Evolutionary conservation across 495 filamentous ascomycete genomes (phyloP), one percentile per base, ranked within the genome.

Genomic region (Xylaria cubensis): DNA sequence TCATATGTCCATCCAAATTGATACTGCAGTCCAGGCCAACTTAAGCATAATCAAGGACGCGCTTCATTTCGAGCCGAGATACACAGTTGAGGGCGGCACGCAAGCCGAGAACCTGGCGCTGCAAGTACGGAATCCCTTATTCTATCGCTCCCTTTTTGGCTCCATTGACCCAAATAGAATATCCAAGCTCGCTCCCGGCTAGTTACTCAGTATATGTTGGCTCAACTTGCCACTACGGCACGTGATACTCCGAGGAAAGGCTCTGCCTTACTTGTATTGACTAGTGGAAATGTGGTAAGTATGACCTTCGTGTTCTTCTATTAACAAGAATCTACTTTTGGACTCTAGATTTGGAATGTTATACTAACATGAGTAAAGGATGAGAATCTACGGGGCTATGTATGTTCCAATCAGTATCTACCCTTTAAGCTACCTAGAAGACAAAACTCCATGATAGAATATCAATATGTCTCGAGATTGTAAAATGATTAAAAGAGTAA

Each of bases 121-220:
- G 12, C 51, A 55, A 17, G 42, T 46, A 46, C 4, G 42, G 13
- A 46, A 46, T 15, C 42, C 13, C 42, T 46, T 46, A 46, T 4
- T 46, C 2, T 46, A 46, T 17, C 42, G 5, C 42, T 17, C 12
- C 12, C 0, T 15, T 17, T 46, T 46, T 17, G 17, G 17, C 42
- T 46, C 9, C 17, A 46, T 17, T 46, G 17, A 46, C 42, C 42
- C 12, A 46, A 46, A 46, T 46, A 46, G 75, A 95, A 94, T 75
- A 89, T 97, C 24, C 94, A 97, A 77, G 93, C 94, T 3, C 84
- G 94, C 2, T 79, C 86, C 10, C 83, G 95, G 66, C 97, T 97
- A 94, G 93, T 97, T 4, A 24, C 39, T 13, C 58, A 41, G 34
- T 97, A 97, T 78, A 77, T 90, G 10, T 93, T 93, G 80, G 92